Conservation (phyloP, 257 asterid genomes). For the Solanum sitiens region DNA sequence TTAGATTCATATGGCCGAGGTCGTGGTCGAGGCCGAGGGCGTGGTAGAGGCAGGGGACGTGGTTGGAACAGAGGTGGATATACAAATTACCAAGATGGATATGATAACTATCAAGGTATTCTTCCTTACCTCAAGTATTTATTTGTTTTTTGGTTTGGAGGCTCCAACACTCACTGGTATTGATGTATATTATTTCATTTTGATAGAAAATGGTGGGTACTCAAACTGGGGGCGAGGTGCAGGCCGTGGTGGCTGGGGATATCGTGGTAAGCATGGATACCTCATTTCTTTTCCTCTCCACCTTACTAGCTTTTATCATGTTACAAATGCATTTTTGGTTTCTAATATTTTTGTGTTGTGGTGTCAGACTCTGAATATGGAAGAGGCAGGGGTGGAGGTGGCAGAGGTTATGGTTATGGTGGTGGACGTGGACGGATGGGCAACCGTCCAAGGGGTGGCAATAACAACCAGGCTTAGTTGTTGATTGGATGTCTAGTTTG, state of each 20-base stretch:
- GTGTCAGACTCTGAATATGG: conserved; percentile 68
- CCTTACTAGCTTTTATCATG: background rate
- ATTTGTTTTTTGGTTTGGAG: no score
- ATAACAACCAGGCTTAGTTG: conserved; percentile 41
- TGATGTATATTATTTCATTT: background rate
- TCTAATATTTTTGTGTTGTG: background rate
- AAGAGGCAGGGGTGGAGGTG: conserved; percentile 70
- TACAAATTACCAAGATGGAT: conserved; percentile 36
- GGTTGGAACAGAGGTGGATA: conserved; percentile 95
- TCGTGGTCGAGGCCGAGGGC: conserved; percentile 54
- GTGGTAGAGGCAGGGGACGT: conserved; percentile 87
- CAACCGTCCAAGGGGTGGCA: conserved; percentile 40
- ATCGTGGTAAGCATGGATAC: conserved; percentile 42
- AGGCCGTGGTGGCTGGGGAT: conserved; percentile 52
- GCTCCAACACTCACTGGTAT: background rate
- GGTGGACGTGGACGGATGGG: conserved; percentile 45
- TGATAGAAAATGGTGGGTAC: conserved; percentile 41
- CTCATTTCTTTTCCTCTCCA: background rate
- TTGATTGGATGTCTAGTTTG: conserved; percentile 8
- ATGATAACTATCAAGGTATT: background rate
- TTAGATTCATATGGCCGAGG: conserved; percentile 75
- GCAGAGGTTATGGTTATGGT: conserved; percentile 49
- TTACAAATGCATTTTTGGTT: background rate
- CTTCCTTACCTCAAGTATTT: background rate
- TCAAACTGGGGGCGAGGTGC: conserved; percentile 34